Percentiles rank a stretch among this genome's conserved stretches.
Conservation (phyloP, 805 yeast genomes). For the Komagataella mondaviorum region DNA sequence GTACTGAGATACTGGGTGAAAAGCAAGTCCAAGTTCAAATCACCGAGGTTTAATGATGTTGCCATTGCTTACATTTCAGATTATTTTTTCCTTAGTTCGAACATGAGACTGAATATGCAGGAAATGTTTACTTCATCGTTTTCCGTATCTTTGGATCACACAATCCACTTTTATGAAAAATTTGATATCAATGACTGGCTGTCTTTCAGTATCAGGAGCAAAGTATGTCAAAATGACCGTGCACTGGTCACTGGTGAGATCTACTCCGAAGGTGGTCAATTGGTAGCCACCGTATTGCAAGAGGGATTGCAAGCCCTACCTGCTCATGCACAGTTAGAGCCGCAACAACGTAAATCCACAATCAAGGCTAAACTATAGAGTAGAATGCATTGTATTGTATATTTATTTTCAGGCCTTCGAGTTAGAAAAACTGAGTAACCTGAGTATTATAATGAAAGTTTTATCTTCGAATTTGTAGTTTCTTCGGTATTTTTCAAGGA, state of each 20-base stretch:
- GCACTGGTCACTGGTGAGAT: conserved; percentile 46
- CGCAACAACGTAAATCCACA: neutral
- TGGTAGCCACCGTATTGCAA: conserved; percentile 50
- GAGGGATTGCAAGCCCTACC: conserved; percentile 40
- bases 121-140: conserved; percentile 31
- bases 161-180: conserved; percentile 48
- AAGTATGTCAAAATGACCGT: conserved; percentile 37
- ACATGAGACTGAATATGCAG: conserved; percentile 36
- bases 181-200: conserved; percentile 38
- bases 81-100: conserved; percentile 35
- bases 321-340: neutral
- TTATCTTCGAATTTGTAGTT: neutral
- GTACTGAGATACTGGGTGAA: conserved; percentile 18
- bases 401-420: neutral
- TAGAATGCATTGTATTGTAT: neutral
- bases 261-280: conserved; percentile 31
- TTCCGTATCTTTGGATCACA: conserved; percentile 53
- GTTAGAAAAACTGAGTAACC: neutral
- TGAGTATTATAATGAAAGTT: neutral
- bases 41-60: conserved; percentile 30
- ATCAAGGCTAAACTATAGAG: neutral
- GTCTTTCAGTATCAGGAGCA: conserved; percentile 30
- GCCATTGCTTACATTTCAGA: conserved; percentile 51
- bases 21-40: conserved; percentile 10
- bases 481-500: neutral